Evolutionary conservation across 345 rosid genomes (phyloP), one percentile per base, ranked within the genome.

Genomic region (Eucalyptus grandis): DNA sequence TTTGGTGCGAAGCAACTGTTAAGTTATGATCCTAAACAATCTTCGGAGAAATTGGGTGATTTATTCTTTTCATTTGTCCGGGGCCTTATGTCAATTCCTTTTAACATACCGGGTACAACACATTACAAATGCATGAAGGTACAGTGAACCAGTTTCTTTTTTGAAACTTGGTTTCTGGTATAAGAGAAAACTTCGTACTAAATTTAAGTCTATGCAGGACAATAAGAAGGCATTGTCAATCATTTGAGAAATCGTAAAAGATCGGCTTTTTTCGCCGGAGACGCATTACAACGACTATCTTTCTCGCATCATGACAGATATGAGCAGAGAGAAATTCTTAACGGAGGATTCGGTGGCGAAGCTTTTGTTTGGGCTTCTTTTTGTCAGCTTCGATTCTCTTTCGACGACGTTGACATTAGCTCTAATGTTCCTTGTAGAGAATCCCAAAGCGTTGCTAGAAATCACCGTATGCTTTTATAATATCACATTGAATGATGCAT

Each of bases 81-180:
- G 9, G 89, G 90, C 27, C 89, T 91, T 26, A 34, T 92, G 88
- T 90, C 95, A 40, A 88, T 93, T 67, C 94, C 95, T 15, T 10
- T 92, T 49, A 91, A 93, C 58, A 83, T 93, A 27, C 94, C 92
- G 31, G 93, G 94, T 53, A 93, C 94, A 16, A 60, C 92, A 5
- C 90, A 89, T 77, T 87, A 92, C 53, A 91, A 89, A 62, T 91
- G 94, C 89, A 80, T 92, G 80, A 87, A 92, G 93, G 94, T 92
- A 89, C 40, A 40, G 80, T n/a, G 72, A 65, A 8, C 14, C 44
- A 31, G n/a, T 86, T 22, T 30, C 22, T 24, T 14, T 65, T 15
- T n/a, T 14, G 2, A 16, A 62, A 30, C 72, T 30, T 62, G 72
- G n/a, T 14, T 30, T 62, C n/a, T 30, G 30, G 17, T 30, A 62